phyloP scores from a whole-genome alignment of 2,329 filamentous ascomycete species.

The Teratosphaeria nubilosa region DNA sequence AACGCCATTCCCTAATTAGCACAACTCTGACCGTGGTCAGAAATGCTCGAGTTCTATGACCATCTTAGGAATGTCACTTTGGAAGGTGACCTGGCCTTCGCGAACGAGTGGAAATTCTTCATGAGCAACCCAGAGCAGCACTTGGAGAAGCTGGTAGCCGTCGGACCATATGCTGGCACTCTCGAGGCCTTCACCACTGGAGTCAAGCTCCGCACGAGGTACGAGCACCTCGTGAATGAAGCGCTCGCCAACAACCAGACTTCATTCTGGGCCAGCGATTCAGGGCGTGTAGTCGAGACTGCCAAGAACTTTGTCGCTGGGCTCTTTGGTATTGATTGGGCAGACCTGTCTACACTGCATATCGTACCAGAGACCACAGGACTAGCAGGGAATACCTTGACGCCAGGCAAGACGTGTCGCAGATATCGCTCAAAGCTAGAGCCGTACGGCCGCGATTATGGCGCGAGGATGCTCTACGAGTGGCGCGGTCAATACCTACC shows the following conservation, averaged over 20 bases:
- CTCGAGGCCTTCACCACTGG: conserved; percentile 46
- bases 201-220: conserved; percentile 43
- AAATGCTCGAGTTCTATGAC: conserved; percentile 38
- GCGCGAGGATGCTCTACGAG: conserved; percentile 35
- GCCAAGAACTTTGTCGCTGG: conserved; percentile 45
- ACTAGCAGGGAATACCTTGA: conserved; percentile 46
- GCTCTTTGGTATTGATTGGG: conserved; percentile 45
- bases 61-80: conserved; percentile 37
- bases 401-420: conserved; percentile 41
- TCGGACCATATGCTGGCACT: conserved; percentile 47
- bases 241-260: conserved; percentile 22
- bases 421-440: conserved; percentile 28
- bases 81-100: conserved; percentile 43
- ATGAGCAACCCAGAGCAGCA: conserved; percentile 32
- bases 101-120: conserved; percentile 47
- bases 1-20: not conserved
- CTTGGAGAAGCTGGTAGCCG: conserved; percentile 46
- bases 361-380: conserved; percentile 44
- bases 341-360: conserved; percentile 32
- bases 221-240: conserved; percentile 35
- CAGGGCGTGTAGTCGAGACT: conserved; percentile 45
- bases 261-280: conserved; percentile 46
- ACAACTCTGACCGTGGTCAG: conserved; percentile 16
- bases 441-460: conserved; percentile 40
- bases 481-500: conserved; percentile 42